Conservation (phyloP, 495 filamentous ascomycete species). For the Aspergillus saccharolyticus region DNA sequence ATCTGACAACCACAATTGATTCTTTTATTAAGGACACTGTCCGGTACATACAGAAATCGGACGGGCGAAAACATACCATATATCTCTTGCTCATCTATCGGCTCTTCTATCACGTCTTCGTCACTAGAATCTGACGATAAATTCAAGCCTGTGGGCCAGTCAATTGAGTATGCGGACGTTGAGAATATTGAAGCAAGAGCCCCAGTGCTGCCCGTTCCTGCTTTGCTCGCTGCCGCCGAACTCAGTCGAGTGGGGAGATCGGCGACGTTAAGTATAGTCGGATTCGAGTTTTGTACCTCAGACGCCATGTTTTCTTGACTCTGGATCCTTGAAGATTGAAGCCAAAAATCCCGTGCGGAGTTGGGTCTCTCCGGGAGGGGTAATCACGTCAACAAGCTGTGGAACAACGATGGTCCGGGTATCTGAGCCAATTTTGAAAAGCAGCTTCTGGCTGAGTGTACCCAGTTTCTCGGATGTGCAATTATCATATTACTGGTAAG, state of each 20-base stretch:
- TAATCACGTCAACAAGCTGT: neutral
- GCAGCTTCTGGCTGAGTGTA: too few relatives aligned
- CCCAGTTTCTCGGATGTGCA: too few relatives aligned
- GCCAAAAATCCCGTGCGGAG: neutral
- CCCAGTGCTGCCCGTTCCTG: slow-evolving; percentile 34
- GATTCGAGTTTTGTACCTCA: slow-evolving; percentile 84
- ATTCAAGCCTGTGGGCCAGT: slow-evolving; percentile 34
- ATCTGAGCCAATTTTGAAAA: too few relatives aligned
- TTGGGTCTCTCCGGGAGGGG: neutral
- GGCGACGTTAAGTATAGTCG: slow-evolving; percentile 82
- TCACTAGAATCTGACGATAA: slow-evolving; percentile 39
- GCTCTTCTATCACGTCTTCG: slow-evolving; percentile 62
- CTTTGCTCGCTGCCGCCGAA: slow-evolving; percentile 39
- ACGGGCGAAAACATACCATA: slow-evolving; percentile 59
- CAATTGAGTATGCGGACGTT: slow-evolving; percentile 41
- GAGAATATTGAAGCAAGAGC: slow-evolving; percentile 45
- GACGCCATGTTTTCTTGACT: slow-evolving; percentile 25
- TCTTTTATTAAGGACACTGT: neutral
- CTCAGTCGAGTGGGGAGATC: slow-evolving; percentile 81
- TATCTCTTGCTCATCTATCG: slow-evolving; percentile 93
- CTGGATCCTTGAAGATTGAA: neutral
- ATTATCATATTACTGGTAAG: too few relatives aligned
- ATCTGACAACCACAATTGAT: slow-evolving; percentile 50
- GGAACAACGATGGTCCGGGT: neutral
- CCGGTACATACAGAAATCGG: neutral